A percentile compares a stretch with the other conserved stretches of the same genome.
phyloP scores from a whole-genome alignment of 345 rosid genomes.

The Anastatica hierochuntica region DNA sequence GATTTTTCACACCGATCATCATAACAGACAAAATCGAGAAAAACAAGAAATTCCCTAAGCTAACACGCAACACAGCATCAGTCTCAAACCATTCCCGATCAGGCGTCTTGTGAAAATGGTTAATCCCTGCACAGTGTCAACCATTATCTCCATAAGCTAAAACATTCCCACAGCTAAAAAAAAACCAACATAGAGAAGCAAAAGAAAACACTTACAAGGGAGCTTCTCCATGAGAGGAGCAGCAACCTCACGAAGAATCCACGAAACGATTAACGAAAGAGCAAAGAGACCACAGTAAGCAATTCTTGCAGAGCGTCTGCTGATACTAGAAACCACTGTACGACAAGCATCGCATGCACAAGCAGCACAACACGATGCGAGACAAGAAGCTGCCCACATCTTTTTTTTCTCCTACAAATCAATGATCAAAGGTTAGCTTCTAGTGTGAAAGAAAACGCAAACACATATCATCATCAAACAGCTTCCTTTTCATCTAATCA shows the following conservation, averaged over 20 bases:
- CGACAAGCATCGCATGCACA: slow-evolving; percentile 98
- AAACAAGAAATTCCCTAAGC: slow-evolving; percentile 90
- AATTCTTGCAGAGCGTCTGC: slow-evolving; percentile 93
- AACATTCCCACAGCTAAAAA: background rate
- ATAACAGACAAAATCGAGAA: slow-evolving; percentile 64
- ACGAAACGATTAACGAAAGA: slow-evolving; percentile 76
- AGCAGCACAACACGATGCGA: slow-evolving; percentile 94
- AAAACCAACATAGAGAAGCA: background rate
- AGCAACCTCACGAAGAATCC: slow-evolving; percentile 97
- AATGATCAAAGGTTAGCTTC: slow-evolving; percentile 10
- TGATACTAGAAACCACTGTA: slow-evolving; percentile 77
- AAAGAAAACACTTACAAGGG: slow-evolving; percentile 56
- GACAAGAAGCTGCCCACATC: slow-evolving; percentile 99
- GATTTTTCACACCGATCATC: slow-evolving; percentile 91
- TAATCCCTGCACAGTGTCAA: slow-evolving; percentile 59
- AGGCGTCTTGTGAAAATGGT: slow-evolving; percentile 81
- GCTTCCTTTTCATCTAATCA: too few relatives aligned
- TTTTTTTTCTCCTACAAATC: slow-evolving; percentile 20
- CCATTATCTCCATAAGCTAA: background rate
- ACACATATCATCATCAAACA: background rate
- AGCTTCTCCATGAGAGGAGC: slow-evolving; percentile 98
- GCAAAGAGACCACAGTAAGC: slow-evolving; percentile 98
- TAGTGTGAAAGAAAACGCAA: background rate
- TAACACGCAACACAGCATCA: slow-evolving; percentile 92
- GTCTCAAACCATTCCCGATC: slow-evolving; percentile 96